A percentile compares a stretch with the other conserved stretches of the same genome.
Conservation (phyloP, 768 basidiomycete species). For the Auricularia auricula-judae region DNA sequence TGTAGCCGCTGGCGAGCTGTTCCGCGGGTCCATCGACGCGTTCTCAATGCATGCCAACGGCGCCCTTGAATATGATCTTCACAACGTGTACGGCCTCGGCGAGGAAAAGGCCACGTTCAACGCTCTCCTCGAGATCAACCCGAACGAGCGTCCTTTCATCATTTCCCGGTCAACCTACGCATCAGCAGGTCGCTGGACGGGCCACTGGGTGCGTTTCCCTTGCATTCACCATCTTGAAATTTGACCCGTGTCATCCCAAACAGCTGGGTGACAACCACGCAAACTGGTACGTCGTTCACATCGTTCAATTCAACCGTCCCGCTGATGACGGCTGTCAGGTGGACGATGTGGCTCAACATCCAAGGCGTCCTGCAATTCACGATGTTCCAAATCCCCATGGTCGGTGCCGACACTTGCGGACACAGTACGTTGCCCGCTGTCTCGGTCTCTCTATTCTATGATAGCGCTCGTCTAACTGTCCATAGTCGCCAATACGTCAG, state of each 20-base stretch:
- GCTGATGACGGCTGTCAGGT: conserved; percentile 56
- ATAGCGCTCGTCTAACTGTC: neutral
- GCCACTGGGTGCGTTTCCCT: conserved; percentile 48
- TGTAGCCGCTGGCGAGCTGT: conserved; percentile 40
- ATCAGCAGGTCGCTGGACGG: conserved; percentile 57
- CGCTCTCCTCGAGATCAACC: conserved; percentile 41
- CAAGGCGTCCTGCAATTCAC: conserved; percentile 20
- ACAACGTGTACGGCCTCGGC: conserved; percentile 65
- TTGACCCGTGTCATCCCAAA: neutral
- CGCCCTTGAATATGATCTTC: conserved; percentile 50
- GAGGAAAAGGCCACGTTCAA: conserved; percentile 56
- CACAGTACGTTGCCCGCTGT: neutral
- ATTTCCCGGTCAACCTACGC: conserved; percentile 63
- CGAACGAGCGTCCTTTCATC: conserved; percentile 57
- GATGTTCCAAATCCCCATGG: conserved; percentile 21
- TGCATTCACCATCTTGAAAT: too few species aligned
- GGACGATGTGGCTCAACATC: conserved; percentile 17
- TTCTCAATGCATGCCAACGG: conserved; percentile 63
- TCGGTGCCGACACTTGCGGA: conserved; percentile 11
- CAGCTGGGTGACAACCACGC: conserved; percentile 71
- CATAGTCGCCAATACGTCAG: conserved; percentile 14
- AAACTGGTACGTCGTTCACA: conserved; percentile 33
- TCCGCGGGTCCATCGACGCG: conserved; percentile 45
- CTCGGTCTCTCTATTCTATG: neutral
- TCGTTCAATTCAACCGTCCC: conserved; percentile 36